phyloP scores from a whole-genome alignment of 1,284 basidiomycete species.

The Pseudozyma hubeiensis region DNA sequence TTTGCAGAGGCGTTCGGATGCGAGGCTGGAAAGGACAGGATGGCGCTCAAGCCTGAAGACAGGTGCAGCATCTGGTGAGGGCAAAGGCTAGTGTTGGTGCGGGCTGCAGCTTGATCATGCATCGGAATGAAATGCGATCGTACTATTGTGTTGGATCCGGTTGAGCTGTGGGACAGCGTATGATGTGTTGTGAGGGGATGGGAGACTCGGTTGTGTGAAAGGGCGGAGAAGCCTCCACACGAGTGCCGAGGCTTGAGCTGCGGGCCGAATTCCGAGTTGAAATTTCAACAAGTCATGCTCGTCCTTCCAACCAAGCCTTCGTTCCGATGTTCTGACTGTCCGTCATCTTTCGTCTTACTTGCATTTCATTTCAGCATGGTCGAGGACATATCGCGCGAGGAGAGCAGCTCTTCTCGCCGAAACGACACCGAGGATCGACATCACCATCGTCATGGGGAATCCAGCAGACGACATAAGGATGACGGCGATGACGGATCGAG shows the following conservation, averaged over 20 bases:
- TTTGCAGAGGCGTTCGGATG: constrained; percentile 65
- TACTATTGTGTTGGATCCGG: neutral
- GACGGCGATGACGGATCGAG: constrained; percentile 9
- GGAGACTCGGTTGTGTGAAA: neutral
- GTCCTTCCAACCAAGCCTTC: constrained; percentile 3
- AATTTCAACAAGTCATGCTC: neutral
- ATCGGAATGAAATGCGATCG: too few species aligned
- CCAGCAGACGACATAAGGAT: constrained; percentile 9
- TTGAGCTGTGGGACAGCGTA: neutral
- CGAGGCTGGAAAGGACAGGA: constrained; percentile 56
- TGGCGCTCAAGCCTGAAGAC: constrained; percentile 51
- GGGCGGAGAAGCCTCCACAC: neutral
- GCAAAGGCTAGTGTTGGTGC: too few species aligned
- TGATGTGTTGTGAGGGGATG: neutral
- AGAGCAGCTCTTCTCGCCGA: constrained; percentile 5
- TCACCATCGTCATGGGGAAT: constrained; percentile 17
- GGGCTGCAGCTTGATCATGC: too few species aligned
- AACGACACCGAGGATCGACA: constrained; percentile 14
- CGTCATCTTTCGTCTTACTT: neutral
- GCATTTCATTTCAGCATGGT: neutral
- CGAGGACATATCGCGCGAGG: neutral
- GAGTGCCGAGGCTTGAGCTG: neutral
- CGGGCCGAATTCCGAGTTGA: constrained; percentile 2
- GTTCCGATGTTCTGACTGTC: neutral
- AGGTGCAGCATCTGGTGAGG: constrained; percentile 64